Base-by-base conservation (phyloP, 345 rosid genomes). In the Hibiscus tridactylites region DNA sequence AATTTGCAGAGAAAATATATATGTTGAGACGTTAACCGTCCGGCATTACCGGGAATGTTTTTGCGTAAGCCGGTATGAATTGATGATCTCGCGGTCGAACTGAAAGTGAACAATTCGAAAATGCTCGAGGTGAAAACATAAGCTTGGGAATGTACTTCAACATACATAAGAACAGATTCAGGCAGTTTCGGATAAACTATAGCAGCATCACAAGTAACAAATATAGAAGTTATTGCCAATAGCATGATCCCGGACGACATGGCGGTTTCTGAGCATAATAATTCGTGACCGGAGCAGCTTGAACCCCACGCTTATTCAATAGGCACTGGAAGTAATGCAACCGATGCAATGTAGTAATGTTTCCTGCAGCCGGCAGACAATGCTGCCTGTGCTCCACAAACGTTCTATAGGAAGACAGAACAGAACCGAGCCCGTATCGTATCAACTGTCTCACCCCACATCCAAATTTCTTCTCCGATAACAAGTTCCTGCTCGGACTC, bases 391-490 rank as follows among this genome's bases (percentile, higher is more conserved):
- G 79, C 97, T 95, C 98, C 97, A 89, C 75, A 95, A 73, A 57
- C 92, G 90, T 78, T 92, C 97, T 95, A 72, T 46, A 54, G 5
- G 50, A 63, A 47, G 57, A 17, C 52, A 24, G 60, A 29, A 9
- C 16, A 5, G 59, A 53, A 39, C n/a, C 67, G 49, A 9, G 28
- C 26, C 49, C 47, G 17, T 35, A 63, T 63, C 7, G 28, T 74
- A 74, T 94, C 98, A 42, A 91, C 86, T 60, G 82, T 85, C 86
- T 94, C 96, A 16, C 85, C 88, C 98, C 98, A 88, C 97, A 90
- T 91, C 79, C 97, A 90, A 79, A 88, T 97, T 90, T 91, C 96
- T 77, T 97, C 98, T 72, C 97, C 96, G 6, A 94, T 80, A 74
- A 94, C 90, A 62, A 94, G 93, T 66, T 85, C 75, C 71, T 94